These are phyloP conservation scores for Rhizomucor miehei DNA, from an alignment of 371 early-diverging fungal genomes.

Conservation along the genomic window DNA sequence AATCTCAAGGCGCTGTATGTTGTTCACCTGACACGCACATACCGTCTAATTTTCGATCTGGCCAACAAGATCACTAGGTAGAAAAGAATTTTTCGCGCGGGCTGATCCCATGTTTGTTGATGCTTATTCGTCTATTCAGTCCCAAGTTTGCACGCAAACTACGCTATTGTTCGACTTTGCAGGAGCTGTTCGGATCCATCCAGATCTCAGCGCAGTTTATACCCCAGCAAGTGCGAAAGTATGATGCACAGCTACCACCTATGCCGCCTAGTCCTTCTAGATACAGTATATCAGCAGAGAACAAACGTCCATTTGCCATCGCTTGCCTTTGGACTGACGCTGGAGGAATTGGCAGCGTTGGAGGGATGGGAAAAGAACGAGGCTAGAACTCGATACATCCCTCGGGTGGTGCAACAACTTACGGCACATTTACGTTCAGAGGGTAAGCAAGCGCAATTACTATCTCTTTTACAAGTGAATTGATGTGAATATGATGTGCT, in stretches of 20 bases:
- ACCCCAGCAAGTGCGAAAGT: conserved; percentile 75
- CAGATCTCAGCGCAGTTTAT: conserved; percentile 73
- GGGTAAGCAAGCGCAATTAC: conserved; percentile 20
- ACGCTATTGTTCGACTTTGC: conserved; percentile 70
- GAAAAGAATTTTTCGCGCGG: neutral
- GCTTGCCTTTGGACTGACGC: conserved; percentile 32
- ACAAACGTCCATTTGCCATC: conserved; percentile 20
- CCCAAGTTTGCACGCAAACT: conserved; percentile 93
- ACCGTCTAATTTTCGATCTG: conserved; percentile 39
- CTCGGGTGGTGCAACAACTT: conserved; percentile 27
- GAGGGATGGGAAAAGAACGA: conserved; percentile 14
- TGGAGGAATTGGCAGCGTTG: conserved; percentile 30
- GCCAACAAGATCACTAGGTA: conserved; percentile 47
- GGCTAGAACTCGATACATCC: conserved; percentile 23
- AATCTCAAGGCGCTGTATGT: conserved; percentile 89
- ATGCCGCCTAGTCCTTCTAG: conserved; percentile 3
- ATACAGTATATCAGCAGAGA: neutral
- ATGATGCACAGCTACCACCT: conserved; percentile 32
- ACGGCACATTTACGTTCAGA: conserved; percentile 24
- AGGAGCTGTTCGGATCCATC: conserved; percentile 64
- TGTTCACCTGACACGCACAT: conserved; percentile 66
- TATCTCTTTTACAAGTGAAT: neutral
- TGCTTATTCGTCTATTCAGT: conserved; percentile 35
- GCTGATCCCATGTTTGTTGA: neutral
- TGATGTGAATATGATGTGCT: neutral